phyloP scores from a whole-genome alignment of 169 alveolate species.

The Babesia gibsoni region DNA sequence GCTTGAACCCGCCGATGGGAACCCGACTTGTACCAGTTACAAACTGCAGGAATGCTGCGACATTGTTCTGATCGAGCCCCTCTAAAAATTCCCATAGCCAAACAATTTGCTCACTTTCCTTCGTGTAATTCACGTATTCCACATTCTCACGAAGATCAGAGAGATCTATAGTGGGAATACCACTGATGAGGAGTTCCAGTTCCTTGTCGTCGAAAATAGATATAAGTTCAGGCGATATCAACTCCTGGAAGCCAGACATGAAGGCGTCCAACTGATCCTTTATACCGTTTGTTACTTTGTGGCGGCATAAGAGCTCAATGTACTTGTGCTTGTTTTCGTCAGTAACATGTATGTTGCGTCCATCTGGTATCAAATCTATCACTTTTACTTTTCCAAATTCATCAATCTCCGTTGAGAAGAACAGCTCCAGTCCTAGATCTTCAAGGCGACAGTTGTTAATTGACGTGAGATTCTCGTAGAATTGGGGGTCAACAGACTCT shows the following conservation, averaged over 20 bases:
- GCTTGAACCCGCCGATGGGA: constrained; percentile 98
- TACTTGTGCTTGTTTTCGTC: constrained; percentile 93
- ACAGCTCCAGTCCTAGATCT: constrained; percentile 85
- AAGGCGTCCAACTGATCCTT: constrained; percentile 93
- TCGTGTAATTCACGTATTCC: constrained; percentile 91
- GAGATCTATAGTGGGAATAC: constrained; percentile 97
- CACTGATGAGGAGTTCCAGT: constrained; percentile 93
- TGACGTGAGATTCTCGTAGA: constrained; percentile 92
- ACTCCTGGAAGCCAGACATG: constrained; percentile 95
- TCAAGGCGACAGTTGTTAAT: constrained; percentile 90
- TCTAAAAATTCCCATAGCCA: constrained; percentile 94
- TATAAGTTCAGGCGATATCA: constrained; percentile 92
- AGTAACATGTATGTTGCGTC: constrained; percentile 88
- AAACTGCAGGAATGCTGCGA: constrained; percentile 88
- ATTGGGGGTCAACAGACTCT: constrained; percentile 97
- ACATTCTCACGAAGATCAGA: constrained; percentile 93
- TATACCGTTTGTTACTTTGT: constrained; percentile 92
- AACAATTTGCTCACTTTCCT: constrained; percentile 80
- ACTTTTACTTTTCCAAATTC: constrained; percentile 92
- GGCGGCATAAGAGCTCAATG: constrained; percentile 91
- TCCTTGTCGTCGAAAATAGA: constrained; percentile 95
- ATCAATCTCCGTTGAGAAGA: constrained; percentile 89
- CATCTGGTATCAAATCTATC: constrained; percentile 94
- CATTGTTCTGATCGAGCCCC: constrained; percentile 88
- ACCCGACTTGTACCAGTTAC: constrained; percentile 87